Conservation (phyloP, 345 rosid species). For the Laguncularia racemosa region DNA sequence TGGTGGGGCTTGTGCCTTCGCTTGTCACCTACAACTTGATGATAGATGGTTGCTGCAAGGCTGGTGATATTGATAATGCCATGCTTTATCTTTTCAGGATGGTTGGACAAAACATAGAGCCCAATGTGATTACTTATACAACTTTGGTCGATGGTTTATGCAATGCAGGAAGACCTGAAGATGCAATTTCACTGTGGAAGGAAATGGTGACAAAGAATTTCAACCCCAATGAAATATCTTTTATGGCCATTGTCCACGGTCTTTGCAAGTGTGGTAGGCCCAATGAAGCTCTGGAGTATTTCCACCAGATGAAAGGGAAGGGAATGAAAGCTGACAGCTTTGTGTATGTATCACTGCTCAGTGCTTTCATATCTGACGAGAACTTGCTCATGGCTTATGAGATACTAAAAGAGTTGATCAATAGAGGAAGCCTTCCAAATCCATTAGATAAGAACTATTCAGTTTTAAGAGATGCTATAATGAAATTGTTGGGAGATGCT, state of each 20-base stretch:
- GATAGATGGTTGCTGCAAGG: constrained; percentile 85
- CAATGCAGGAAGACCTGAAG: constrained; percentile 54
- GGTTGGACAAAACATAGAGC: constrained; percentile 41
- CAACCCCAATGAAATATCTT: constrained; percentile 45
- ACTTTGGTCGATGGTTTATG: constrained; percentile 68
- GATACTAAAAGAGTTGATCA: constrained; percentile 53
- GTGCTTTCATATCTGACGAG: constrained; percentile 35
- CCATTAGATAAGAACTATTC: constrained; percentile 37
- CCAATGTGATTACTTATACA: constrained; percentile 70
- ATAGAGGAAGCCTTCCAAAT: constrained; percentile 40
- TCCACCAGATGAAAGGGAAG: constrained; percentile 55
- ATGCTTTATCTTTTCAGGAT: constrained; percentile 49
- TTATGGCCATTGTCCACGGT: constrained; percentile 66
- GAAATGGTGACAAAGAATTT: constrained; percentile 55
- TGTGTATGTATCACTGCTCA: constrained; percentile 43
- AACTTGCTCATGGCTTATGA: constrained; percentile 43
- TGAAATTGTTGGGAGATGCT: constrained; percentile 42
- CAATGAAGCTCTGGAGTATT: constrained; percentile 41
- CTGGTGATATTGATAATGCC: constrained; percentile 42
- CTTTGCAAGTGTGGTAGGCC: constrained; percentile 72
- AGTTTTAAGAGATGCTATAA: constrained; percentile 35
- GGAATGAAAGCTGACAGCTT: constrained; percentile 61
- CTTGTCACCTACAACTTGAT: constrained; percentile 61
- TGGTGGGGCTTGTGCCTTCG: constrained; percentile 66
- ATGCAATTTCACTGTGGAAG: constrained; percentile 65